A percentile compares a stretch with the other conserved stretches of the same genome.
These are phyloP conservation scores for Xanthoconium separans DNA, from an alignment of 1,284 basidiomycete species.

Conservation along the genomic window DNA sequence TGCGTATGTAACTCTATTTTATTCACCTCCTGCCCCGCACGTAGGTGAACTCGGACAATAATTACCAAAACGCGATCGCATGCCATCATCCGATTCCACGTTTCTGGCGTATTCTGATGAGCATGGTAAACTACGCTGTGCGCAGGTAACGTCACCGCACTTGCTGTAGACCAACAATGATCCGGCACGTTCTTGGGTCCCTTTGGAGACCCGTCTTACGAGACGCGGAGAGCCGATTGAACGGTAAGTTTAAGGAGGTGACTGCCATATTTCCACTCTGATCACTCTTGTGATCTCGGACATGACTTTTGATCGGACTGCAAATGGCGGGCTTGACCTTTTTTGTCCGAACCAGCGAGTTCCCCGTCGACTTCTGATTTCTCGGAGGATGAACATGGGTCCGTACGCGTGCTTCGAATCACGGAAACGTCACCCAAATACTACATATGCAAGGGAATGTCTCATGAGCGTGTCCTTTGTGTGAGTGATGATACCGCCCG, in stretches of 20 bases:
- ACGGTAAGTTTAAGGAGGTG: constrained; percentile 3
- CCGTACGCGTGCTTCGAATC: not conserved
- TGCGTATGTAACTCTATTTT: constrained; percentile 18
- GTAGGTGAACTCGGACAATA: constrained; percentile 20
- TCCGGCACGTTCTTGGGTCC: not conserved
- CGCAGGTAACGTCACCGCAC: not conserved
- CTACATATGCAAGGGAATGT: not conserved
- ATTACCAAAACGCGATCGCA: constrained; percentile 12
- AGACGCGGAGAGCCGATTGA: constrained; percentile 1
- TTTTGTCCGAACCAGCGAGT: constrained; percentile 1
- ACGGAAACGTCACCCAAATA: constrained; percentile 1
- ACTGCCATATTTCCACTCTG: not conserved
- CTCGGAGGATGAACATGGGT: not conserved
- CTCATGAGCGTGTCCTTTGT: constrained; percentile 8
- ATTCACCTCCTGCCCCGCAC: constrained; percentile 1
- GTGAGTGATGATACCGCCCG: not conserved
- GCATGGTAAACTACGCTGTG: constrained; percentile 1
- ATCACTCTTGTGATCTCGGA: constrained; percentile 1
- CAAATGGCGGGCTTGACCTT: not conserved
- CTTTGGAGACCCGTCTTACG: constrained; percentile 6
- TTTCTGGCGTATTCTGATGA: not conserved
- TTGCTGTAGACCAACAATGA: constrained; percentile 9
- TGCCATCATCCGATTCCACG: constrained; percentile 10
- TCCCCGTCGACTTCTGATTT: constrained; percentile 2
- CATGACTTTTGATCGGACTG: not conserved